Evolutionary conservation across 257 asterid species (phyloP), one percentile per base, ranked within the genome.

Genomic region (Solanum appendiculatum): DNA sequence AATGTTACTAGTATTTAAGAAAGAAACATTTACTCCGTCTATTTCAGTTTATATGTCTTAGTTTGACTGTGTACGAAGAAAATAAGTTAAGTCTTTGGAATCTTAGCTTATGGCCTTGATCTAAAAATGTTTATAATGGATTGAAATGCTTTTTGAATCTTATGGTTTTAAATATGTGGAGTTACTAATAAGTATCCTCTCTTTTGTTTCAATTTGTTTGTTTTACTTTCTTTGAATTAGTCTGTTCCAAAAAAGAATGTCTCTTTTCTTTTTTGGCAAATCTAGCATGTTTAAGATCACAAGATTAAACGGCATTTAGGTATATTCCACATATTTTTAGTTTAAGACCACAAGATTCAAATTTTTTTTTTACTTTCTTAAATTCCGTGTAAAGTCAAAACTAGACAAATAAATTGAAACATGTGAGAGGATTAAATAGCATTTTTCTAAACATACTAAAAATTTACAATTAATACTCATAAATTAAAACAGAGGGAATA

Each of bases 351-450:
- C 2, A n/a, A 60, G 1, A n/a, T 60, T 60, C 0, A 60, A 60
- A 60, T 10, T 4, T 23, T 1, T 9, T 9, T 0, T 23, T 0
- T 60, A 21, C 13, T 23, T 23, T 60, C 15, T 23, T 60, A 1
- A 60, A 23, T 23, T 63, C 0, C 0, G 4, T 63, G 0, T 1
- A 33, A 63, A 11, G 1, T 63, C 0, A 63, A n/a, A n/a, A n/a
- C 2, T 0, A n/a, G 1, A n/a, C 4, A 63, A n/a, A 63, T n/a
- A 4, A 60, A 23, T 23, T 63, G 0, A 63, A 63, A n/a, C 8
- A 63, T 23, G 15, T n/a, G 1, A 20, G 13, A 2, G 4, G 9
- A 60, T 2, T 66, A 68, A 6, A 29, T 12, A 13, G 0, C 36
- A 64, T 64, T 29, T 68, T 3, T 14, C 23, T 68, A 15, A 3